Percentiles rank a stretch among this genome's conserved stretches.
Conservation (phyloP, 2,329 filamentous ascomycete genomes). For the Chaetomium olivaceum region DNA sequence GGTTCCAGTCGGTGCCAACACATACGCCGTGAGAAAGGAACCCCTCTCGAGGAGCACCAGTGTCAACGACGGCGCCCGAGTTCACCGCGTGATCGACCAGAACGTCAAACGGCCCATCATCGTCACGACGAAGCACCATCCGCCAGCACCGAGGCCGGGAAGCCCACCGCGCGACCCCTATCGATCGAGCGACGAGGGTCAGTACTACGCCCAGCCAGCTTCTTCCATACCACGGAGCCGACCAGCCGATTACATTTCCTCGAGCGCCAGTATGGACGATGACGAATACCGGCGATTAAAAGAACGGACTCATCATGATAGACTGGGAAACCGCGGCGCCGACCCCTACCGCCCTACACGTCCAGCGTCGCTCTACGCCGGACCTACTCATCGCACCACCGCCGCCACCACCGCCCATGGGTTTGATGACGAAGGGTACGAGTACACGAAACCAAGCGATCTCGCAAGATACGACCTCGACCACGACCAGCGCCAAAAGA, state of each 20-base stretch:
- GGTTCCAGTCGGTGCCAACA: conserved; percentile 51
- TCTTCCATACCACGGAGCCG: conserved; percentile 54
- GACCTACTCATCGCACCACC: conserved; percentile 44
- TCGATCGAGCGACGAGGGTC: conserved; percentile 51
- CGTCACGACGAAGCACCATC: conserved; percentile 54
- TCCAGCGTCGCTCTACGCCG: conserved; percentile 49
- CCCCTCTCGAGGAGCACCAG: conserved; percentile 49
- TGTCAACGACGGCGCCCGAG: conserved; percentile 49
- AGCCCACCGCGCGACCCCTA: conserved; percentile 57
- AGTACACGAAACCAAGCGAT: conserved; percentile 65
- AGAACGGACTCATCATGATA: conserved; percentile 50
- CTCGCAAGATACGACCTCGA: conserved; percentile 63
- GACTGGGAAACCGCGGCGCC: conserved; percentile 42
- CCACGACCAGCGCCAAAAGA: conserved; percentile 46
- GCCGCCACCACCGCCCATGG: conserved; percentile 43
- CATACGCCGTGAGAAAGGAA: conserved; percentile 59
- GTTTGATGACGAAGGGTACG: conserved; percentile 61
- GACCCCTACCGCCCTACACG: conserved; percentile 52
- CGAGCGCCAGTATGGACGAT: conserved; percentile 52
- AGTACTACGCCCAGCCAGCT: conserved; percentile 59
- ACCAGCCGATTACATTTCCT: conserved; percentile 45
- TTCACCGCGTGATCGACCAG: conserved; percentile 55
- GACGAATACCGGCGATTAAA: conserved; percentile 54
- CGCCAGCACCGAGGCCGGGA: conserved; percentile 39
- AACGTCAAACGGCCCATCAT: conserved; percentile 55